These are phyloP conservation scores for Cladorrhinum sp. DNA, from an alignment of 2,329 filamentous ascomycete genomes.

Conservation along the genomic window DNA sequence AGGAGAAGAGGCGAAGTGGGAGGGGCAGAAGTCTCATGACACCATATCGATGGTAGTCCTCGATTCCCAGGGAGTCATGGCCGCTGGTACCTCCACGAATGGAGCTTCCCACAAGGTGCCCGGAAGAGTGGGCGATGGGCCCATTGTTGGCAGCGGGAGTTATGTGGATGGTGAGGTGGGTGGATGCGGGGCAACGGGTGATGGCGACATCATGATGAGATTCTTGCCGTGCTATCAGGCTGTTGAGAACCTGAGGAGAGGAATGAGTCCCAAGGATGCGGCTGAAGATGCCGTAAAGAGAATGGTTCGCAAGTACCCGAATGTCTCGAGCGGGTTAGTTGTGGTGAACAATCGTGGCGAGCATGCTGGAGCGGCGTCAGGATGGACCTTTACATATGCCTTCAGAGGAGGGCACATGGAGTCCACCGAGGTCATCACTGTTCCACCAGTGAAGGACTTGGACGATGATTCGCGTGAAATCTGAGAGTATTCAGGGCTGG, in stretches of 20 bases:
- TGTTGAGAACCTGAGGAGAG: conserved; percentile 50
- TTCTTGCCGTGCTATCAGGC: conserved; percentile 58
- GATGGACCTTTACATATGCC: conserved; percentile 55
- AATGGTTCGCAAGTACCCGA: conserved; percentile 48
- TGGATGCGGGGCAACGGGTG: conserved; percentile 55
- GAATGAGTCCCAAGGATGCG: conserved; percentile 46
- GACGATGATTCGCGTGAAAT: no score
- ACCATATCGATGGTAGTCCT: conserved; percentile 54
- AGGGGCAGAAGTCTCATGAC: conserved; percentile 42
- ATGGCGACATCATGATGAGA: conserved; percentile 57
- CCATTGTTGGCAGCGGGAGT: conserved; percentile 52
- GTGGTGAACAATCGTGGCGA: conserved; percentile 48
- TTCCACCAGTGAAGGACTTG: no score
- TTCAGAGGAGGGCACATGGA: conserved; percentile 48
- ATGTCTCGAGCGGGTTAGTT: conserved; percentile 47
- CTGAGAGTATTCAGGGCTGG: no score
- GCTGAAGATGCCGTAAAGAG: conserved; percentile 50
- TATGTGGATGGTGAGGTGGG: conserved; percentile 54
- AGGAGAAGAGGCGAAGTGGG: conserved; percentile 5
- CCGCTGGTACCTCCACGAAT: conserved; percentile 55
- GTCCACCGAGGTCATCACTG: conserved; percentile 42
- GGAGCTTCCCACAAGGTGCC: conserved; percentile 53
- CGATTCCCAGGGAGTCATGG: conserved; percentile 44
- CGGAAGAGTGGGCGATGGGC: conserved; percentile 54
- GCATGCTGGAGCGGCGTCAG: conserved; percentile 50